Evolutionary conservation across 2,329 filamentous ascomycete genomes (phyloP), one percentile per base, ranked within the genome.

Genomic region (Torrubiella hemipterigena): DNA sequence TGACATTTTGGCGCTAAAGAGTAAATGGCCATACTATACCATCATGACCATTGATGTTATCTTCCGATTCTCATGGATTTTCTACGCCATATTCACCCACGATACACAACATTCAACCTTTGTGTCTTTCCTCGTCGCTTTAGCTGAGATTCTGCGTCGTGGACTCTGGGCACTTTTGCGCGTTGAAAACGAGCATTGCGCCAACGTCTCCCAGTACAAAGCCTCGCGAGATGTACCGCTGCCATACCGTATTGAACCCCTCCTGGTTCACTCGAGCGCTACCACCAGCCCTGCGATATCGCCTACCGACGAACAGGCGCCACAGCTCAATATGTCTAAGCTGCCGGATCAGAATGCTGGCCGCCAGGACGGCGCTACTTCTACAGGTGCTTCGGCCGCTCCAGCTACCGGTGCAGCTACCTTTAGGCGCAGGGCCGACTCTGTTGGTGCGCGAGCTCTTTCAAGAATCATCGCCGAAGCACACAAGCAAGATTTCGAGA

Each of bases 181-280:
- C 24, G 87, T 98, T 17, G 91, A 98, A 55, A 98, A 98, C 53
- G 91, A 98, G 47, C 91, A 98, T 57, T 94, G 86, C 56, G 78
- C 81, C 33, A 94, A 95, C 45, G 89, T 98, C 3, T 73, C 77
- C 13, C 77, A 84, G 42, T 93, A 93, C 67, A 86, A 93, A 41
- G 91, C 91, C 4, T 85, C 79, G 3, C 72, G 89, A 34, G 87
- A 95, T 46, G 72, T 93, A 1, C 85, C 85, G 0, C 65, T 96
- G 0, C 89, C 89, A 0, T 96, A 95, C 50, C 67, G 73, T 30
- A 58, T 77, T 28, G 63, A 71, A 34, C 55, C 59, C 1, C 55
- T 67, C 9, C 52, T 61, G 37, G 56, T 63, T 34, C 59, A 51
- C 20, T 47, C 48, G 9, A 65, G 61, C 42, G 41, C 47, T 26